These are phyloP conservation scores for Hymenoscyphus linearis DNA, from an alignment of 2,329 filamentous ascomycete species.

Conservation along the genomic window DNA sequence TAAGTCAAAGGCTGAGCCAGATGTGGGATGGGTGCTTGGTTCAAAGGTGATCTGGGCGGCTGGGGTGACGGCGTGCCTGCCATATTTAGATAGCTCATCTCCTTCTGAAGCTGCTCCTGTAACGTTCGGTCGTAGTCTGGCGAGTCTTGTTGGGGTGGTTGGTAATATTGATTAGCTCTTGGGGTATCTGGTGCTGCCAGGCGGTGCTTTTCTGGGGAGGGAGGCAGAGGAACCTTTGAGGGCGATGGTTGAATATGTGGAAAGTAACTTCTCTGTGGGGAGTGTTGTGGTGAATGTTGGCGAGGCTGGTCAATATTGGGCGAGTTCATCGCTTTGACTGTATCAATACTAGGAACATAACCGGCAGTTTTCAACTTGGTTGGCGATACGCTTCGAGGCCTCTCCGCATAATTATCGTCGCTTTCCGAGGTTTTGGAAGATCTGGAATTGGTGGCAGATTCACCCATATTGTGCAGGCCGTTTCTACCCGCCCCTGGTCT, in stretches of 20 bases:
- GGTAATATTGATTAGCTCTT: slow-evolving; percentile 42
- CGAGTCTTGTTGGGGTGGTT: slow-evolving; percentile 42
- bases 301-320: slow-evolving; percentile 44
- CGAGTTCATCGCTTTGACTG: slow-evolving; percentile 45
- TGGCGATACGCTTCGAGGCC: slow-evolving; percentile 45
- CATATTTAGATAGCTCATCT: slow-evolving; percentile 54
- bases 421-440: slow-evolving; percentile 48
- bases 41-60: slow-evolving; percentile 19
- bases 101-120: slow-evolving; percentile 58
- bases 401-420: slow-evolving; percentile 47
- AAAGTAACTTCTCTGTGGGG: slow-evolving; percentile 53
- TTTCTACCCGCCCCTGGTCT: slow-evolving; percentile 53
- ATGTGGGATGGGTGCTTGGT: slow-evolving; percentile 21
- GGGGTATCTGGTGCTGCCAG: slow-evolving; percentile 42
- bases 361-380: slow-evolving; percentile 43
- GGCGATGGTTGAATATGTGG: slow-evolving; percentile 42
- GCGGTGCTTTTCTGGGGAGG: slow-evolving; percentile 48
- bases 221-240: slow-evolving; percentile 54
- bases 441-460: slow-evolving; percentile 73
- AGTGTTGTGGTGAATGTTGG: slow-evolving; percentile 41
- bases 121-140: slow-evolving; percentile 56
- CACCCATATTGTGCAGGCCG: slow-evolving; percentile 69
- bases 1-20: slow-evolving; percentile 16
- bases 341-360: slow-evolving; percentile 39
- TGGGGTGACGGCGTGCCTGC: slow-evolving; percentile 26